Conservation (phyloP, 2,329 filamentous ascomycete genomes). For the Verticillium nubilum region DNA sequence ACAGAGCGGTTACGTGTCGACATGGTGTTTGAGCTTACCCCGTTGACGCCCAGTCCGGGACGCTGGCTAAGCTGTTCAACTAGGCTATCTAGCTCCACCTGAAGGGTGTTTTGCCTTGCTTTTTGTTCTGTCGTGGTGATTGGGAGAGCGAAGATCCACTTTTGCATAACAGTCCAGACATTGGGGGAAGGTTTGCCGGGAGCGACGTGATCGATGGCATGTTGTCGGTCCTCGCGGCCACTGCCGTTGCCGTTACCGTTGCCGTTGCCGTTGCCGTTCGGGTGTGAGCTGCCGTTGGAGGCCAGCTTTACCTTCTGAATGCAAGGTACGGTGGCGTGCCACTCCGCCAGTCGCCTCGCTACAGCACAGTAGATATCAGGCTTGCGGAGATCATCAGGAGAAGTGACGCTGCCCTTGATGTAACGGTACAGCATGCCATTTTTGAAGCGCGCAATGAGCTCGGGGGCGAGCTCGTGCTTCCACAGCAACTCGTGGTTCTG, state of each 20-base stretch:
- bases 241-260: constrained; percentile 19
- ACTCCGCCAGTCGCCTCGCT: constrained; percentile 79
- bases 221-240: constrained; percentile 26
- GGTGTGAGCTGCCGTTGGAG: constrained; percentile 24
- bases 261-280: constrained; percentile 23
- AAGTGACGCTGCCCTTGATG: constrained; percentile 74
- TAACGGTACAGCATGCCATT: constrained; percentile 96
- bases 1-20: background rate
- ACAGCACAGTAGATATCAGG: constrained; percentile 76
- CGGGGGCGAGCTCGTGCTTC: constrained; percentile 74
- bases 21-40: constrained; percentile 46
- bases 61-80: constrained; percentile 68
- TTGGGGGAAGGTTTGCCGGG: constrained; percentile 74
- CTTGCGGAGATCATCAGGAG: constrained; percentile 72
- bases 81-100: constrained; percentile 68
- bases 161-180: constrained; percentile 92
- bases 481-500: constrained; percentile 83
- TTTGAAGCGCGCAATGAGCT: constrained; percentile 84
- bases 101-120: constrained; percentile 61
- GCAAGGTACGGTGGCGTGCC: constrained; percentile 74
- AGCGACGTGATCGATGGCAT: constrained; percentile 43
- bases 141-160: constrained; percentile 87
- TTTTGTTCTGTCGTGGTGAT: constrained; percentile 64
- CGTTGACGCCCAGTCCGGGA: constrained; percentile 68
- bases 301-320: constrained; percentile 29